These are phyloP conservation scores for Neonectria ditissima DNA, from an alignment of 2,329 filamentous ascomycete genomes.

Conservation along the genomic window DNA sequence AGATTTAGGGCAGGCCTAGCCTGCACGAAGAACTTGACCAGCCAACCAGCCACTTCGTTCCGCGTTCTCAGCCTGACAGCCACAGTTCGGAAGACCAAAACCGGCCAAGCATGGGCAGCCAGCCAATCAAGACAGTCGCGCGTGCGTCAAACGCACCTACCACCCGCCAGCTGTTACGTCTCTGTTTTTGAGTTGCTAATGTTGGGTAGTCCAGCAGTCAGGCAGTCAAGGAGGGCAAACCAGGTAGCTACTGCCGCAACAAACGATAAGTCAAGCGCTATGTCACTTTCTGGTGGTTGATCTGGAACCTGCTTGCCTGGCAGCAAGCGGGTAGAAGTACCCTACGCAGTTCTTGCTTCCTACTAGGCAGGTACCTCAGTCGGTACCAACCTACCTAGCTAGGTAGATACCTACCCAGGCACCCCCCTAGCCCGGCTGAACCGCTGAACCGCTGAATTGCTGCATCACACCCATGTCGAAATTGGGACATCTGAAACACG, in stretches of 20 bases:
- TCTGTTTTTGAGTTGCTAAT: too few relatives aligned
- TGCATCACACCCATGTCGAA: conserved; percentile 29
- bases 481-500: conserved; percentile 39
- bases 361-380: too few relatives aligned
- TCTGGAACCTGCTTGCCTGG: not conserved
- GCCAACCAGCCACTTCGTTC: not conserved
- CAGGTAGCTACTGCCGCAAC: too few relatives aligned
- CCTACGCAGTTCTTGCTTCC: too few relatives aligned
- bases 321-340: not conserved
- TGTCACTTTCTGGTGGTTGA: not conserved
- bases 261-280: too few relatives aligned
- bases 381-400: too few relatives aligned
- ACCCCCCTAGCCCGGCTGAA: too few relatives aligned
- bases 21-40: not conserved
- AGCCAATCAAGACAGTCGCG: conserved; percentile 33
- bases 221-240: too few relatives aligned
- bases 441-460: conserved; percentile 10
- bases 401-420: too few relatives aligned
- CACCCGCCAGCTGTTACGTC: not conserved
- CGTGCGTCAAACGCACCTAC: conserved; percentile 34
- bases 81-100: conserved; percentile 25
- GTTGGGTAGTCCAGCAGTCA: too few relatives aligned
- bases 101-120: not conserved
- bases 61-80: conserved; percentile 12
- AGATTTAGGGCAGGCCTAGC: not conserved